These are phyloP conservation scores for Pythium rishiriense DNA, from an alignment of 352 stramenopile species.

Conservation along the genomic window DNA sequence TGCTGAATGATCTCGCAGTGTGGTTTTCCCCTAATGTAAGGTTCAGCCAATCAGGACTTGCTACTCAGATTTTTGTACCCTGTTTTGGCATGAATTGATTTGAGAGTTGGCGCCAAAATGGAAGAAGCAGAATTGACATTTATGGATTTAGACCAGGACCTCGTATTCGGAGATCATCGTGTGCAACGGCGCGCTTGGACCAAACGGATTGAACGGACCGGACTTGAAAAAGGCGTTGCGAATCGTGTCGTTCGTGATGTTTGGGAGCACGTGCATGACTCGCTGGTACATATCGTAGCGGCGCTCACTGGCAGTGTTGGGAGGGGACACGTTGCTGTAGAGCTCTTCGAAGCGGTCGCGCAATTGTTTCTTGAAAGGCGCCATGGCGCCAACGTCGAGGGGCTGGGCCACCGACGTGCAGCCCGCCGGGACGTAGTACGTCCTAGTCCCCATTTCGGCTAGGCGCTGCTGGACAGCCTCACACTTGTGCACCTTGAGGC, in stretches of 20 bases:
- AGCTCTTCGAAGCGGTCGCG: not conserved
- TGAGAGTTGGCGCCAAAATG: not conserved
- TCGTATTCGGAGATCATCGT: not conserved
- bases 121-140: not conserved
- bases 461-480: not conserved
- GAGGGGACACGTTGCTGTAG: not conserved
- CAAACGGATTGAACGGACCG: constrained; percentile 5
- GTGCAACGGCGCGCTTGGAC: not conserved
- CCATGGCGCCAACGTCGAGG: constrained; percentile 21
- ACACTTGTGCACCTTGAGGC: constrained; percentile 13
- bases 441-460: constrained; percentile 10
- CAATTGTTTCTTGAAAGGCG: constrained; percentile 7
- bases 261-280: not conserved
- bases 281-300: constrained; percentile 20
- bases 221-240: constrained; percentile 11
- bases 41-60: constrained; percentile 2
- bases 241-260: not conserved
- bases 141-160: not conserved
- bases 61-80: not conserved
- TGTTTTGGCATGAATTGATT: constrained; percentile 2
- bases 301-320: not conserved
- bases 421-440: constrained; percentile 12
- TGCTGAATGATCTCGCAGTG: not conserved
- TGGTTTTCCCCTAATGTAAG: not conserved
- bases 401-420: constrained; percentile 16